Base-by-base conservation (phyloP, 2,329 filamentous ascomycete genomes). In the Penicillium aurantiogriseum region DNA sequence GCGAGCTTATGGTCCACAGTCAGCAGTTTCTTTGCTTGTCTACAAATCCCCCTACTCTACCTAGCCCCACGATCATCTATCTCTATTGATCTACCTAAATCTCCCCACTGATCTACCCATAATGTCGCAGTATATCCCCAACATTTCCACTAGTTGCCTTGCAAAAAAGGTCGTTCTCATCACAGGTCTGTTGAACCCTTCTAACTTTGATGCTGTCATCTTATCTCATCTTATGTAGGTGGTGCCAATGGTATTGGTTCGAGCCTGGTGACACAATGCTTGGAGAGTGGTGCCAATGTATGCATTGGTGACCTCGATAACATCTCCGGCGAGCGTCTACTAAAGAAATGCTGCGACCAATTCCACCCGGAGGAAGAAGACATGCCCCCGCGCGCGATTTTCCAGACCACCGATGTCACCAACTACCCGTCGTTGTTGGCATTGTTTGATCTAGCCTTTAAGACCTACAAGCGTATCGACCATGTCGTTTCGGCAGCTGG, bases 401-500 rank as follows among this genome's bases (percentile, higher is more conserved):
- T 81, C 67, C 70, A 77, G 15, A 65, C 70, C 19, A 74, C 74
- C 33, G 79, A 83, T 65, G 79, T 82, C 9, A 74, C 74, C 10
- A 67, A 74, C 43, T 81, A 83, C 62, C 62, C 72, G n/a, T 74
- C 77, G 15, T 75, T 80, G 29, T 66, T 82, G 31, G 69, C 69
- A 4, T 69, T 83, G 5, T 83, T 83, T 65, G 75, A 80, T 25
- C 59, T 72, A 3, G 79, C 80, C 0, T 74, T 76, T 42, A 67
- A 75, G 7, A 73, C 70, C n/a, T 78, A 79, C 56, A 77, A 78
- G 3, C 71, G 70, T 6, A 74, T 83, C 23, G 81, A 84, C 56
- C 76, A 80, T 57, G 81, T 80, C 5, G 73, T 82, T 21, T 76
- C 77, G 4, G 79, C 75, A 33, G 81, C 81, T 1, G 81, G 78